Percentiles rank a stretch among this genome's conserved stretches.
Conservation (phyloP, 108 stramenopile genomes). For the Fragilariopsis cylindrus region DNA sequence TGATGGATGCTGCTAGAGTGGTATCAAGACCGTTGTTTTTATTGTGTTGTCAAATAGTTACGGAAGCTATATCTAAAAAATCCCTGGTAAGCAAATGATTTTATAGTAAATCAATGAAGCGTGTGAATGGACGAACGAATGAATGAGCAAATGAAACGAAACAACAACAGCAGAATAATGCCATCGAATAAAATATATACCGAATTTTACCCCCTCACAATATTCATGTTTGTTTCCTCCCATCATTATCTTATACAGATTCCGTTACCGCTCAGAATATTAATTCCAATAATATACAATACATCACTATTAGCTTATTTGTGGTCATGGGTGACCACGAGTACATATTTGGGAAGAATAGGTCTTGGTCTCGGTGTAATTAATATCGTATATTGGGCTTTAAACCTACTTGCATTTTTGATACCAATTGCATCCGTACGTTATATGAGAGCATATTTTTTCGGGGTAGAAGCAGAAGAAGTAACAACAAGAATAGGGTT, state of each 20-base stretch:
- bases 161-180: background rate
- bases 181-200: too few relatives aligned
- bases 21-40: slow-evolving; percentile 57
- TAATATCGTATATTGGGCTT: slow-evolving; percentile 65
- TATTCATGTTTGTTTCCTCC: background rate
- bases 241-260: slow-evolving; percentile 24
- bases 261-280: slow-evolving; percentile 68
- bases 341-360: slow-evolving; percentile 23
- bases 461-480: slow-evolving; percentile 71
- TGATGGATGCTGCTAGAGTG: slow-evolving; percentile 20
- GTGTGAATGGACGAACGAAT: background rate
- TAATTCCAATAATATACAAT: slow-evolving; percentile 71
- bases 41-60: slow-evolving; percentile 64
- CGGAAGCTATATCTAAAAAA: slow-evolving; percentile 45
- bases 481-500: slow-evolving; percentile 59
- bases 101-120: too few relatives aligned
- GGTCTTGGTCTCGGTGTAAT: slow-evolving; percentile 47
- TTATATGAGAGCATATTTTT: slow-evolving; percentile 76
- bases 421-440: slow-evolving; percentile 68
- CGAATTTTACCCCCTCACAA: too few relatives aligned
- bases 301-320: slow-evolving; percentile 52
- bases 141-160: background rate
- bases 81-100: slow-evolving; percentile 19
- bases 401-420: slow-evolving; percentile 70
- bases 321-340: slow-evolving; percentile 50